Conservation (phyloP, 108 stramenopile genomes). For the Nitzschia palea region DNA sequence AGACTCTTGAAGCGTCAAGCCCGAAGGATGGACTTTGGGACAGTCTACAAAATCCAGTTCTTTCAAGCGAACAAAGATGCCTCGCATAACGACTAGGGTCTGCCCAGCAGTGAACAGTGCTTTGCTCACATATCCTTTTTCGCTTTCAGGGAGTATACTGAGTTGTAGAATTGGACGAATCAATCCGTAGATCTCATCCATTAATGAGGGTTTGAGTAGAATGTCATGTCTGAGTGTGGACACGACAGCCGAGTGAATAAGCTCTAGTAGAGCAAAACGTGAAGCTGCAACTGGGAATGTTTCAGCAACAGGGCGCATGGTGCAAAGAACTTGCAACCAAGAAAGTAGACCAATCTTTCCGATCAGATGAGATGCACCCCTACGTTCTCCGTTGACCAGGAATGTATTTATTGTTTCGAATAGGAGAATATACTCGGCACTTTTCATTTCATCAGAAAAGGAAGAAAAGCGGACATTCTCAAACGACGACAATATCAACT, state of each 20-base stretch:
- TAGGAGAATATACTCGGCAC: slow-evolving; percentile 34
- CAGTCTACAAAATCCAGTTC: not conserved
- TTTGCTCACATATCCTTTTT: not conserved
- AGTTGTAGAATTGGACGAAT: slow-evolving; percentile 4
- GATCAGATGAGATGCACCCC: slow-evolving; percentile 28
- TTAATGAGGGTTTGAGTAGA: not conserved
- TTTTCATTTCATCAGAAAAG: slow-evolving; percentile 23
- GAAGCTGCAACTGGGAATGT: slow-evolving; percentile 11
- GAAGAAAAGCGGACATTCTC: slow-evolving; percentile 27
- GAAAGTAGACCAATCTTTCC: slow-evolving; percentile 38
- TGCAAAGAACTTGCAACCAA: slow-evolving; percentile 32
- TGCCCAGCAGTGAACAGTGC: not conserved
- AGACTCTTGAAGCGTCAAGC: not conserved
- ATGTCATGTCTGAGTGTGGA: not conserved
- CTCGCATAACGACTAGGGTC: not conserved
- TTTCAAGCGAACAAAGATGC: not conserved
- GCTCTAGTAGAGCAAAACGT: slow-evolving; percentile 10
- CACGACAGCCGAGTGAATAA: slow-evolving; percentile 9
- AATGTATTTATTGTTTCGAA: slow-evolving; percentile 30
- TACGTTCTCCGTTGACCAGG: slow-evolving; percentile 27
- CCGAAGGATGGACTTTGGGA: not conserved
- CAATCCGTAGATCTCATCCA: slow-evolving; percentile 17
- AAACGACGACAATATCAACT: slow-evolving; percentile 69
- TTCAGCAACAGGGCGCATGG: slow-evolving; percentile 5
- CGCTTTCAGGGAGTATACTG: not conserved